Base-by-base conservation (phyloP, 2,329 filamentous ascomycete genomes). In the Xylariomycetidae sp. region DNA sequence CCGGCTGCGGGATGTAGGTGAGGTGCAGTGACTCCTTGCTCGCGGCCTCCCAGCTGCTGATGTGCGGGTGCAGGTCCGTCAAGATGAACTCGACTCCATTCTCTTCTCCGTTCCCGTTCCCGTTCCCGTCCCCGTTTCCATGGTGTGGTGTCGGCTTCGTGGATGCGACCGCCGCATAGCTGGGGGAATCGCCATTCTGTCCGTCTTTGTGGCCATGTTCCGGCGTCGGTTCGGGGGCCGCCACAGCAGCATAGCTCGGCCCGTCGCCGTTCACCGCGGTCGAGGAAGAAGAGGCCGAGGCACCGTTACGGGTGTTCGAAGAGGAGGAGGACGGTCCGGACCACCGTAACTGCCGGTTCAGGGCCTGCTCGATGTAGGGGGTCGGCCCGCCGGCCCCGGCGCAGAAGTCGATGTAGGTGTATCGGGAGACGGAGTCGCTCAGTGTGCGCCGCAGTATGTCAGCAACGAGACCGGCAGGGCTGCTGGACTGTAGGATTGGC, bases 321-420 rank as follows among this genome's bases (percentile, higher is more conserved):
- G 24, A 37, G 25, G 17, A 38, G 5, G 29, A 15, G 13, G 31
- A 19, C 19, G 27, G 29, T 4, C n/a, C 39, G 14, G 34, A 44
- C 16, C 46, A 45, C 25, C 40, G 46, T 20, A 67, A 52, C 43
- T 59, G 54, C 29, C 50, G 40, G 54, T 84, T 84, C 41, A 85
- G 52, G 25, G 69, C 60, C 9, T 60, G 63, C 55, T 82, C 79
- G 31, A 85, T 76, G 24, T 61, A 64, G 1, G 79, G 79, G 2
- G 78, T 85, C 1, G 81, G 81, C 0, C 83, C 83, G 25, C 84
- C 84, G 10, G 72, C 79, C 32, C 84, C 84, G 3, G 82, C 79
- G 55, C 82, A 86, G 57, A 87, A 85, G 60, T 89, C 84, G 40
- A 88, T 70, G 46, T 83, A 78, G 13, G 72, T 76, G 56, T 82